These are phyloP conservation scores for Populus ilicifolia DNA, from an alignment of 345 rosid species.

Conservation along the genomic window DNA sequence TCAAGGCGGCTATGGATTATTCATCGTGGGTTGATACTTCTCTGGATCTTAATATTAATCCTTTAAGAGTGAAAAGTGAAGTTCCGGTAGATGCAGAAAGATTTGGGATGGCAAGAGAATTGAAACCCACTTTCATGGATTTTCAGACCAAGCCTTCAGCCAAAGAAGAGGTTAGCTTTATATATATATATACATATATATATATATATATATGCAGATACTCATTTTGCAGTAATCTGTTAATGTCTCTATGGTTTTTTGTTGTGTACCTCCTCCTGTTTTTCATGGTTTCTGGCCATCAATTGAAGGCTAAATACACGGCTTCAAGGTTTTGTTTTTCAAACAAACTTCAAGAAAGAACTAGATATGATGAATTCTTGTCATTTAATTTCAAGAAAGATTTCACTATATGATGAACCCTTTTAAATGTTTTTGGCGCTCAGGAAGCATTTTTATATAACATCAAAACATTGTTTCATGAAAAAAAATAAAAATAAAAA, in stretches of 20 bases:
- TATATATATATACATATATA: too few relatives aligned
- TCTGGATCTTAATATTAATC: constrained; percentile 27
- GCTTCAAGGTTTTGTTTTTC: background rate
- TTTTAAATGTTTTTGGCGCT: background rate
- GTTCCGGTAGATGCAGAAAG: background rate
- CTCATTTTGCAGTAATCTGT: background rate
- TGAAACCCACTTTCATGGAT: constrained; percentile 25
- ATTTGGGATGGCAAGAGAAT: constrained; percentile 7
- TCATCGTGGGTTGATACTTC: constrained; percentile 26
- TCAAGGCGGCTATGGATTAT: constrained; percentile 13
- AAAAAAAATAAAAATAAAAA: too few relatives aligned
- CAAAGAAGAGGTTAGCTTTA: constrained; percentile 40
- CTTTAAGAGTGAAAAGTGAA: background rate
- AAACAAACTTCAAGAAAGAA: background rate
- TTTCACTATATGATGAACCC: background rate
- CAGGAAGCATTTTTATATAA: background rate
- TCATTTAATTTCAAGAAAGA: background rate
- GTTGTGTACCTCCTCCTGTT: background rate
- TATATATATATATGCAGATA: background rate
- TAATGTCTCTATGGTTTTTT: background rate
- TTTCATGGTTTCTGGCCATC: background rate
- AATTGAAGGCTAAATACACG: background rate
- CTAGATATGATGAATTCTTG: background rate
- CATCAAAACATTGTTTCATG: background rate
- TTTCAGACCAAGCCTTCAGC: constrained; percentile 27